Base-by-base conservation (phyloP, 768 basidiomycete species). In the Phaffia australis region DNA sequence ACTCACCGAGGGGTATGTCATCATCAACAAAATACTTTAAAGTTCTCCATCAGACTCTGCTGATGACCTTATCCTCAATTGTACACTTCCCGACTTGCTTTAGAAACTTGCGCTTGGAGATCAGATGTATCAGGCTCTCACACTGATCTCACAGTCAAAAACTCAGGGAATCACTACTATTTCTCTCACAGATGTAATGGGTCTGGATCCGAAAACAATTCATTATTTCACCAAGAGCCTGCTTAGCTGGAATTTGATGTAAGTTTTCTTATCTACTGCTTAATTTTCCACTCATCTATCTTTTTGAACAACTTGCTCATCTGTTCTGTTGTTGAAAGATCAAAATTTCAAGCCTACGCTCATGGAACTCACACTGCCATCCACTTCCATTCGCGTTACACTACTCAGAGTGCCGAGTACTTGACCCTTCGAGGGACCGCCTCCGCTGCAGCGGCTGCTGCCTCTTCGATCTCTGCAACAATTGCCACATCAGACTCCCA, bases 341-440 rank as follows among this genome's bases (percentile, higher is more conserved):
- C 46, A 27, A 64, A 64, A 48, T 54, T 64, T 30, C 29, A 29
- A n/a, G 51, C 57, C 7, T 56, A 54, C 16, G 63, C 63, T 6
- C 63, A 64, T 42, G 25, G 25, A 15, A 56, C 63, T 3, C 30
- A 32, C 15, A 64, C 63, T 3, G 42, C 54, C 63, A 64, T 56
- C 50, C 63, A 56, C 42, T 54, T 64, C 23, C 63, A 64, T 56
- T n/a, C 30, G 27, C 63, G 32, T n/a, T 64, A 64, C 52, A 27
- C 57, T 46, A 49, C 60, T 61, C 48, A 61, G 29, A 27, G 25
- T 49, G 21, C 21, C 27, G 11, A 50, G 29, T 21, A 61, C 27
- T 21, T 48, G 25, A 49, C n/a, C 50, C 48, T 51, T 25, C 47
- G 60, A n/a, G 23, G 49, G 25, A 49, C 15, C 8, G 19, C 16